Percentiles rank a stretch among this genome's conserved stretches.
phyloP scores from a whole-genome alignment of 2,329 filamentous ascomycete genomes.

The Verticillium isaacii region DNA sequence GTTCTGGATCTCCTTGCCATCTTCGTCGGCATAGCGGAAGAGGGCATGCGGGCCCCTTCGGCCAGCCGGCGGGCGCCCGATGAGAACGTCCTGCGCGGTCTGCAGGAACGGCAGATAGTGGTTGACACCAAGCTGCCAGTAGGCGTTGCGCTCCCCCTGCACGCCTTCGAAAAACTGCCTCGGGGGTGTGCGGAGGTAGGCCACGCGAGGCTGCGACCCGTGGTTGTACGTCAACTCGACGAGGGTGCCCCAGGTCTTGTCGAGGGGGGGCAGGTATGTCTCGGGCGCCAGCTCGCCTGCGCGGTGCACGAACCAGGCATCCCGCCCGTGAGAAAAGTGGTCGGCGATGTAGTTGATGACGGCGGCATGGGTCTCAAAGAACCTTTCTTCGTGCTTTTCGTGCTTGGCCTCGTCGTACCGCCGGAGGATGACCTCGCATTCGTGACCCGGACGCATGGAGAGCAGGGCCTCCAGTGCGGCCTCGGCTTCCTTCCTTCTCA shows the following conservation, averaged over 20 bases:
- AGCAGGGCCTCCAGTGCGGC: not conserved
- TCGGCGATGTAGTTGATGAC: not conserved
- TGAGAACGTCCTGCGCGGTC: constrained; percentile 19
- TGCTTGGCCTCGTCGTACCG: not conserved
- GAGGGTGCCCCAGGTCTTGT: constrained; percentile 10
- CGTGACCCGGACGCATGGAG: not conserved
- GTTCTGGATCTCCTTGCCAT: not conserved
- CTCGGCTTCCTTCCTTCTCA: not conserved
- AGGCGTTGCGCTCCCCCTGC: not conserved
- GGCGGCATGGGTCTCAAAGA: constrained; percentile 10
- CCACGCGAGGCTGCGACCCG: not conserved
- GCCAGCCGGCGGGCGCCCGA: constrained; percentile 8
- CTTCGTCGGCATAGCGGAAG: not conserved
- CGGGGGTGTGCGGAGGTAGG: constrained; percentile 6
- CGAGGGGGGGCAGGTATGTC: constrained; percentile 15
- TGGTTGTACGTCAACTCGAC: constrained; percentile 5
- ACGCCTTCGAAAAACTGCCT: not conserved
- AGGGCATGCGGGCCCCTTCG: not conserved
- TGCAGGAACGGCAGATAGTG: constrained; percentile 19
- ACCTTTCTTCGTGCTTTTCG: constrained; percentile 4
- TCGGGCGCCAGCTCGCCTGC: constrained; percentile 1
- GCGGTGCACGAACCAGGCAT: constrained; percentile 17
- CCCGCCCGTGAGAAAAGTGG: not conserved
- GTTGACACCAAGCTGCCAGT: constrained; percentile 12
- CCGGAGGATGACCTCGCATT: not conserved